A percentile compares a stretch with the other conserved stretches of the same genome.
Conservation (phyloP, 441 rosid species). For the Adansonia madagascariensis region DNA sequence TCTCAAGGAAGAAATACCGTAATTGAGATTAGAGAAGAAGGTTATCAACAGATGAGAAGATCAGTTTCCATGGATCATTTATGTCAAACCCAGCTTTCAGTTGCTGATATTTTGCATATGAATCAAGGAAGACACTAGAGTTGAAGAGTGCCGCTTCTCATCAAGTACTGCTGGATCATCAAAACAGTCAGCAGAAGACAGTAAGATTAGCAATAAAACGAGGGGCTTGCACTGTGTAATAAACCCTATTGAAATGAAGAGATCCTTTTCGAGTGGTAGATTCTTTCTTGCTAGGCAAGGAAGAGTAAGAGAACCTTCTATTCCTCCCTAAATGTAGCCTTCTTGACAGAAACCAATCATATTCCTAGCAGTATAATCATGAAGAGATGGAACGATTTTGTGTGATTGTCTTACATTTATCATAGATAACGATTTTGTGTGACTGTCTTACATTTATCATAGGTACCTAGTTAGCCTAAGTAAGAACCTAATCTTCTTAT, state of each 20-base stretch:
- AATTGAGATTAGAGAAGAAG: slow-evolving; percentile 43
- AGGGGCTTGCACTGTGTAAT: slow-evolving; percentile 31
- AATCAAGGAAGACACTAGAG: slow-evolving; percentile 35
- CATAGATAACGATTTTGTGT: background rate
- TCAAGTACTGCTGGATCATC: slow-evolving; percentile 32
- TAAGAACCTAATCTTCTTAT: background rate
- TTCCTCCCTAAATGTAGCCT: slow-evolving; percentile 27
- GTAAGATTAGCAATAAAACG: slow-evolving; percentile 28
- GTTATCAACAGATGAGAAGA: slow-evolving; percentile 41
- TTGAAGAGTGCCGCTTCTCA: slow-evolving; percentile 24
- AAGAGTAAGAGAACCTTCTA: slow-evolving; percentile 31
- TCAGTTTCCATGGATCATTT: slow-evolving; percentile 68
- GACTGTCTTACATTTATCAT: background rate
- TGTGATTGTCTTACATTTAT: background rate
- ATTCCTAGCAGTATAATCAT: slow-evolving; percentile 10
- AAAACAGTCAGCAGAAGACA: slow-evolving; percentile 26
- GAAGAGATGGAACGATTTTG: background rate
- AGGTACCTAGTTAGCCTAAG: background rate
- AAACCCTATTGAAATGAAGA: slow-evolving; percentile 43
- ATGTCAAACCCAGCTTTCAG: slow-evolving; percentile 41
- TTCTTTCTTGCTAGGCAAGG: slow-evolving; percentile 50
- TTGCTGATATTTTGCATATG: slow-evolving; percentile 37
- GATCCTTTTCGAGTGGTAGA: slow-evolving; percentile 70
- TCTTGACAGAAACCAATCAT: background rate
- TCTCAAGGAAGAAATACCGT: slow-evolving; percentile 40